These are phyloP conservation scores for Adenanthera pavonina DNA, from an alignment of 306 rosid genomes.

Conservation along the genomic window DNA sequence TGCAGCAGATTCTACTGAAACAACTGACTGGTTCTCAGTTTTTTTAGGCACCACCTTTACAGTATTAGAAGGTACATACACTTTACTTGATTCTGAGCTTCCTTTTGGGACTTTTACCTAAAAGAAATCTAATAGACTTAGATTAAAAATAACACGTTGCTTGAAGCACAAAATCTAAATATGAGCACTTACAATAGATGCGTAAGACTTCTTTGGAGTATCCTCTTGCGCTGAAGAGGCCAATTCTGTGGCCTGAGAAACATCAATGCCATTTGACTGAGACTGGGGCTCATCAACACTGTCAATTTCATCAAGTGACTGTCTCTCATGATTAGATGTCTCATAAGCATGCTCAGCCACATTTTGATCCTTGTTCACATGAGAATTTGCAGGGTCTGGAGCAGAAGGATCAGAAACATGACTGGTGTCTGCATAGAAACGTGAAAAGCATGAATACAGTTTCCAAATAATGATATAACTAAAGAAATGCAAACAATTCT, in stretches of 20 bases:
- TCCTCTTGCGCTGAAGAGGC: conserved; percentile 55
- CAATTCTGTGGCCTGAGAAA: conserved; percentile 47
- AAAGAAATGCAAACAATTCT: neutral
- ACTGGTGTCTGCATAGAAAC: conserved; percentile 50
- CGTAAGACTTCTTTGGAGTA: conserved; percentile 75
- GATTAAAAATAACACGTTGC: conserved; percentile 29
- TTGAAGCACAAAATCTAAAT: conserved; percentile 31
- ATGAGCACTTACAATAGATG: conserved; percentile 68
- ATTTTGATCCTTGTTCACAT: conserved; percentile 39
- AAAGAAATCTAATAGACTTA: conserved; percentile 44
- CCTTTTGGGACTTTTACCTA: conserved; percentile 74
- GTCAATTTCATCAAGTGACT: conserved; percentile 46
- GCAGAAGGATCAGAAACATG: conserved; percentile 58
- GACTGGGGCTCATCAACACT: conserved; percentile 45
- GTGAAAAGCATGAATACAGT: conserved; percentile 26
- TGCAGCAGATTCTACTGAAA: conserved; percentile 44
- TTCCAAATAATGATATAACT: conserved; percentile 13
- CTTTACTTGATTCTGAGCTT: conserved; percentile 51
- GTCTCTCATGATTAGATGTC: conserved; percentile 51
- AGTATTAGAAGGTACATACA: conserved; percentile 64
- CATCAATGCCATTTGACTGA: conserved; percentile 59
- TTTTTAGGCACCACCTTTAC: conserved; percentile 49
- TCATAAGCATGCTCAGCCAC: conserved; percentile 52
- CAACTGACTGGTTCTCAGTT: conserved; percentile 47
- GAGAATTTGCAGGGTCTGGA: conserved; percentile 49